These are phyloP conservation scores for Lactifluus hygrophoroides DNA, from an alignment of 768 basidiomycete genomes.

Conservation along the genomic window DNA sequence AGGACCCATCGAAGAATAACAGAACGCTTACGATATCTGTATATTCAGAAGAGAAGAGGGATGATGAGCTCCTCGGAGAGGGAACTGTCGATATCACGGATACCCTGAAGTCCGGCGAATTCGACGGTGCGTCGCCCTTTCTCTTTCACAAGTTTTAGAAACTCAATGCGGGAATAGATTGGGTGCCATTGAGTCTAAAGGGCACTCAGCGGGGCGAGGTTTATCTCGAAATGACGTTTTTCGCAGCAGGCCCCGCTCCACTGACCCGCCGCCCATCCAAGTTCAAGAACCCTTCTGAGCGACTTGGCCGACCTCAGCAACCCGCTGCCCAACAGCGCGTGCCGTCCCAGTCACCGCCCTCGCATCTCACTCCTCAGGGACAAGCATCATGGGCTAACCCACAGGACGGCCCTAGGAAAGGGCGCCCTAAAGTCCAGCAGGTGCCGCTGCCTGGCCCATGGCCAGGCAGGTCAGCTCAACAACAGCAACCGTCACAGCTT, in stretches of 20 bases:
- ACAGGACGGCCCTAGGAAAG: background rate
- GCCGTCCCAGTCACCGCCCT: background rate
- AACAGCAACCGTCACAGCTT: background rate
- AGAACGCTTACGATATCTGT: constrained; percentile 66
- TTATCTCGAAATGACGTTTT: constrained; percentile 93
- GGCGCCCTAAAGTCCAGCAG: background rate
- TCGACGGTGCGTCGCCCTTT: constrained; percentile 59
- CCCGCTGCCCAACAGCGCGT: background rate
- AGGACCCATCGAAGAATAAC: constrained; percentile 43
- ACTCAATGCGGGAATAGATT: constrained; percentile 37
- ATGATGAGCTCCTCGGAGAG: constrained; percentile 69
- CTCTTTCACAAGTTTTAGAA: background rate
- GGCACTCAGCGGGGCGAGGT: constrained; percentile 72
- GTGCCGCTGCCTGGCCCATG: constrained; percentile 7
- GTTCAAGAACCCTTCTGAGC: constrained; percentile 14
- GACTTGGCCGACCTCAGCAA: constrained; percentile 10
- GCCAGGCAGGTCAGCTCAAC: constrained; percentile 7
- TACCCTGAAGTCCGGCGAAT: constrained; percentile 79
- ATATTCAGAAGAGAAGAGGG: constrained; percentile 70
- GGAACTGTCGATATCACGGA: constrained; percentile 67
- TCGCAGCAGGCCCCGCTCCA: constrained; percentile 55
- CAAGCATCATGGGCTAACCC: background rate
- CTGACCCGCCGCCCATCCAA: constrained; percentile 28
- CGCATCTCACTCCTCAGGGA: constrained; percentile 1
- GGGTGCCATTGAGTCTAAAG: constrained; percentile 52